Evolutionary conservation across 176 grass and related monocot genomes (phyloP).

Genomic region (Bolboschoenus planiculmis): DNA sequence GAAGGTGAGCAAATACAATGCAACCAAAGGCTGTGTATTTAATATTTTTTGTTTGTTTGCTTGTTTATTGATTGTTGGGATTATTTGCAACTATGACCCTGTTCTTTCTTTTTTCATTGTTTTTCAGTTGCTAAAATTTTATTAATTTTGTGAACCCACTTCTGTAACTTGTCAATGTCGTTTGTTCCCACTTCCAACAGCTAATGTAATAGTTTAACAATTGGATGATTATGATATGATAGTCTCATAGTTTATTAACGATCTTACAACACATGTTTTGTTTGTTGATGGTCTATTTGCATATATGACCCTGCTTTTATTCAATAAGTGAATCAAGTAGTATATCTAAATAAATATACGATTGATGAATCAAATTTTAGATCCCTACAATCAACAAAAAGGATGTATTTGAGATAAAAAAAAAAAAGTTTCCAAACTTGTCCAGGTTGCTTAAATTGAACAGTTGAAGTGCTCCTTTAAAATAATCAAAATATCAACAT

Average conservation of each 20-base stretch:
- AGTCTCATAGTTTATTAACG: not conserved
- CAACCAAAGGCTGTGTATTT: slow-evolving; percentile 7
- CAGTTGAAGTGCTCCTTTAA: not conserved
- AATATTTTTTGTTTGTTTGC: slow-evolving; percentile 22
- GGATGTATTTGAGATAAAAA: not conserved
- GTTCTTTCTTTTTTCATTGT: not conserved
- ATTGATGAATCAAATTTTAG: not conserved
- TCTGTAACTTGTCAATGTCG: not conserved
- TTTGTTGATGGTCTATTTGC: not conserved
- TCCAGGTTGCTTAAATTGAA: not conserved
- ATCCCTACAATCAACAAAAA: not conserved
- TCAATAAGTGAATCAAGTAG: not conserved
- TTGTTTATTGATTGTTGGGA: not conserved
- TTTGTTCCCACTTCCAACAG: not conserved
- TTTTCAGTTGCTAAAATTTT: not conserved
- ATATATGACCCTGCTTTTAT: not conserved
- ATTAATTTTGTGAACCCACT: not conserved
- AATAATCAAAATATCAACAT: not conserved
- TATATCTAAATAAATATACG: not conserved
- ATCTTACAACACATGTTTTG: not conserved
- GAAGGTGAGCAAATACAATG: slow-evolving; percentile 18
- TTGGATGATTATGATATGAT: not conserved
- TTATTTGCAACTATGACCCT: not conserved
- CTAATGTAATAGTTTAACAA: not conserved
- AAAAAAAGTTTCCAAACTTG: not conserved